These are phyloP conservation scores for Streptanthus diversifolius DNA, from an alignment of 345 rosid genomes.

Conservation along the genomic window DNA sequence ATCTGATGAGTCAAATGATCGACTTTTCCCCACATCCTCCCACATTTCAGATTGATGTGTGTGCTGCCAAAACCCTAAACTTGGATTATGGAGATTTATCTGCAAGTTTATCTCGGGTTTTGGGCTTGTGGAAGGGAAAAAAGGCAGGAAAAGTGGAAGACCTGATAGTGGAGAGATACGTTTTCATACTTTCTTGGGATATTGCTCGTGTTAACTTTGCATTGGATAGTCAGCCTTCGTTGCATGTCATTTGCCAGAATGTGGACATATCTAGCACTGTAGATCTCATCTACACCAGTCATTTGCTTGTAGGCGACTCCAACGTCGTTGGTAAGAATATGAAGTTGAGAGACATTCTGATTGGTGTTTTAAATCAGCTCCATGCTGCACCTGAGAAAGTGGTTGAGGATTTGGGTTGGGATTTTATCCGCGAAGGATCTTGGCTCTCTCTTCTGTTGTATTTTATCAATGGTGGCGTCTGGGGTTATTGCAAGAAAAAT, in stretches of 20 bases:
- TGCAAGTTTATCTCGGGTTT: constrained; percentile 54
- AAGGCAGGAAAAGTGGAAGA: constrained; percentile 68
- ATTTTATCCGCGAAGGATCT: constrained; percentile 67
- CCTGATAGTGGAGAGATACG: constrained; percentile 81
- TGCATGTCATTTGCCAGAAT: constrained; percentile 39
- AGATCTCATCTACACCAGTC: constrained; percentile 55
- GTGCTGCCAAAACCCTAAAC: constrained; percentile 43
- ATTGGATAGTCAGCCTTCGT: constrained; percentile 39
- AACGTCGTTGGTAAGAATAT: constrained; percentile 41
- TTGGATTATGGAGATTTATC: constrained; percentile 53
- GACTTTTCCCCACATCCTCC: constrained; percentile 62
- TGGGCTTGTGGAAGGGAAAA: constrained; percentile 78
- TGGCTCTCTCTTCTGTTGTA: constrained; percentile 76
- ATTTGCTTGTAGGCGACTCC: constrained; percentile 44
- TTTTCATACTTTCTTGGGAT: constrained; percentile 82
- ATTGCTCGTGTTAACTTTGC: constrained; percentile 42
- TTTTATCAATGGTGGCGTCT: constrained; percentile 58
- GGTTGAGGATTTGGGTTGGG: constrained; percentile 70
- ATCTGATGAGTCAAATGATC: constrained; percentile 64
- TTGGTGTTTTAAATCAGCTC: constrained; percentile 48
- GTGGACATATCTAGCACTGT: constrained; percentile 47
- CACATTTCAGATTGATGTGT: constrained; percentile 47
- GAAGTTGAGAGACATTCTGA: constrained; percentile 42
- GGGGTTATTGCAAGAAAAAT: constrained; percentile 46
- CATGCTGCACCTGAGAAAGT: constrained; percentile 40